phyloP scores from a whole-genome alignment of 2,329 filamentous ascomycete species.

The Volutella citrinella region DNA sequence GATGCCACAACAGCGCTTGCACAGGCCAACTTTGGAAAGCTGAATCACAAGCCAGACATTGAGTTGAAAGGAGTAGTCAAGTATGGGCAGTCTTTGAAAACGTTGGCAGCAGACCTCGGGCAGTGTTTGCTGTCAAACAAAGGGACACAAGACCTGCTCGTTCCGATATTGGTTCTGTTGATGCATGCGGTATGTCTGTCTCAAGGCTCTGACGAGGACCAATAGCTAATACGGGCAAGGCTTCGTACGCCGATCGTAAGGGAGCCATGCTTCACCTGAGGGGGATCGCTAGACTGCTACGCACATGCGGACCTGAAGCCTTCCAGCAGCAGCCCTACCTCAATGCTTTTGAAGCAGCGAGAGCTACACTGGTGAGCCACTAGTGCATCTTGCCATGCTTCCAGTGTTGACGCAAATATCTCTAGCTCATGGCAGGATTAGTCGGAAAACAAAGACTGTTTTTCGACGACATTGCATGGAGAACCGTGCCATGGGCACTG shows the following conservation, averaged over 20 bases:
- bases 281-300: slow-evolving; percentile 8
- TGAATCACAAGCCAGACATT: slow-evolving; percentile 6
- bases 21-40: slow-evolving; percentile 9
- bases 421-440: slow-evolving; percentile 9
- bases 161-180: slow-evolving; percentile 10
- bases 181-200: slow-evolving; percentile 9
- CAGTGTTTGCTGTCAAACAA: not conserved
- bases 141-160: slow-evolving; percentile 2
- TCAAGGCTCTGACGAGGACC: fast-evolving
- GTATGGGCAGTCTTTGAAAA: slow-evolving; percentile 9
- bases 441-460: slow-evolving; percentile 11
- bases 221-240: not conserved
- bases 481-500: slow-evolving; percentile 11
- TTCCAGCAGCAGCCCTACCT: slow-evolving; percentile 12
- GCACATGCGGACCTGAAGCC: slow-evolving; percentile 10
- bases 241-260: slow-evolving; percentile 5
- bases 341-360: slow-evolving; percentile 13
- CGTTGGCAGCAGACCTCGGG: slow-evolving; percentile 5
- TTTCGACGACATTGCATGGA: slow-evolving; percentile 11
- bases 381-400: too few species aligned
- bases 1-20: slow-evolving; percentile 11
- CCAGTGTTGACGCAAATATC: not conserved
- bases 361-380: slow-evolving; percentile 12
- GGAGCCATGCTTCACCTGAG: slow-evolving; percentile 10
- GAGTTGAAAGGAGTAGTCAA: slow-evolving; percentile 6